Percentiles rank a stretch among this genome's conserved stretches.
Evolutionary conservation across 2,329 filamentous ascomycete species (phyloP).

Genomic region (Fusarium paranaense): DNA sequence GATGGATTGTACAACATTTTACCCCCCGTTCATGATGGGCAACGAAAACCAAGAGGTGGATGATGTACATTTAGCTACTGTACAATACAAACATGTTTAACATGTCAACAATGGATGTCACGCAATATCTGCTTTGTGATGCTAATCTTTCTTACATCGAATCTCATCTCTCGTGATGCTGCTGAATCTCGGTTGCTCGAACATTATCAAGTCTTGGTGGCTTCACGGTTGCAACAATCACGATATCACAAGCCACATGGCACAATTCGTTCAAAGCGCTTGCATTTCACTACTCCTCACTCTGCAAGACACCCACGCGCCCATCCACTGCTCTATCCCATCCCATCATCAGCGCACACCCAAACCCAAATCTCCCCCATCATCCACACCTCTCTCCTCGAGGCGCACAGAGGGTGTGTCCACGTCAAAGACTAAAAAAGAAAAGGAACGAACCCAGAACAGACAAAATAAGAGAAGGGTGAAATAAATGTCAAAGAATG

Average conservation of each 20-base stretch:
- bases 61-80: constrained; percentile 41
- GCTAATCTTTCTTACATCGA: no score
- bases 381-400: constrained; percentile 25
- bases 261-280: constrained; percentile 38
- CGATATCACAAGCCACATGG: not conserved
- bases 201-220: not conserved
- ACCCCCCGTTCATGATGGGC: constrained; percentile 4
- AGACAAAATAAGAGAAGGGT: constrained; percentile 4
- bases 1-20: constrained; percentile 38
- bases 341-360: constrained; percentile 32
- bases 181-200: not conserved
- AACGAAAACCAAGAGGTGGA: constrained; percentile 11
- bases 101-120: not conserved
- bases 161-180: not conserved
- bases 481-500: constrained; percentile 27
- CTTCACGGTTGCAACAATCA: not conserved
- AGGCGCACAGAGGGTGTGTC: constrained; percentile 19
- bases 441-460: constrained; percentile 27
- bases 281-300: constrained; percentile 39
- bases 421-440: constrained; percentile 7
- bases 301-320: constrained; percentile 36
- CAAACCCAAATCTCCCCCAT: constrained; percentile 17
- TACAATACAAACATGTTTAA: constrained; percentile 39
- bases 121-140: not conserved
- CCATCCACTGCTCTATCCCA: constrained; percentile 28